Evolutionary conservation across 192 early-diverging fungal genomes (phyloP).

Genomic region (Backusella macrospora): DNA sequence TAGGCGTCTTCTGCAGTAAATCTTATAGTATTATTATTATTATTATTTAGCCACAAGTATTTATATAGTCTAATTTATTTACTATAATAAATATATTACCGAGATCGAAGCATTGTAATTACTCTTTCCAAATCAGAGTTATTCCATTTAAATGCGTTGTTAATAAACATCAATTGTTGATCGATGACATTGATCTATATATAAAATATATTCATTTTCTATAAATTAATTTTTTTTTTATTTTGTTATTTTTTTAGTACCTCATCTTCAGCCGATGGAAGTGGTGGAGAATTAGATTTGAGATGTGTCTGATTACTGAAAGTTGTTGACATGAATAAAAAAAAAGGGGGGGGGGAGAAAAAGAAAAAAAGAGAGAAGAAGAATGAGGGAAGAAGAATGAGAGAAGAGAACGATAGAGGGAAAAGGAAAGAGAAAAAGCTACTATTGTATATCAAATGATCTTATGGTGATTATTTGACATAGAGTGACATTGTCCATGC

Average conservation of each 20-base stretch:
- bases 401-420: neutral
- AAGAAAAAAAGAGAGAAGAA: neutral
- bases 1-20: constrained; percentile 34
- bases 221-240: neutral
- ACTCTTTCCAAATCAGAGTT: constrained; percentile 32
- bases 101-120: constrained; percentile 22
- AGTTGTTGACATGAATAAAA: neutral
- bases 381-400: neutral
- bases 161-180: constrained; percentile 31
- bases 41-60: neutral
- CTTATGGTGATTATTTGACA: neutral
- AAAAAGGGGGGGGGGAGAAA: neutral
- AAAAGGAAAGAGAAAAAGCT: neutral
- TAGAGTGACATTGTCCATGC: neutral
- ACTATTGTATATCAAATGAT: neutral
- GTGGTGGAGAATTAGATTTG: neutral
- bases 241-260: neutral
- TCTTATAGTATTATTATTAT: neutral
- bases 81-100: constrained; percentile 14
- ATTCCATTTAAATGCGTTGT: constrained; percentile 33
- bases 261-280: neutral
- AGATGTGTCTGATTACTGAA: constrained; percentile 5
- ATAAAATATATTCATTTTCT: neutral
- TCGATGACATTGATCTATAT: constrained; percentile 30
- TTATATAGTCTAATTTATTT: neutral